phyloP scores from a whole-genome alignment of 2,329 filamentous ascomycete genomes.

The Periconia sp. region DNA sequence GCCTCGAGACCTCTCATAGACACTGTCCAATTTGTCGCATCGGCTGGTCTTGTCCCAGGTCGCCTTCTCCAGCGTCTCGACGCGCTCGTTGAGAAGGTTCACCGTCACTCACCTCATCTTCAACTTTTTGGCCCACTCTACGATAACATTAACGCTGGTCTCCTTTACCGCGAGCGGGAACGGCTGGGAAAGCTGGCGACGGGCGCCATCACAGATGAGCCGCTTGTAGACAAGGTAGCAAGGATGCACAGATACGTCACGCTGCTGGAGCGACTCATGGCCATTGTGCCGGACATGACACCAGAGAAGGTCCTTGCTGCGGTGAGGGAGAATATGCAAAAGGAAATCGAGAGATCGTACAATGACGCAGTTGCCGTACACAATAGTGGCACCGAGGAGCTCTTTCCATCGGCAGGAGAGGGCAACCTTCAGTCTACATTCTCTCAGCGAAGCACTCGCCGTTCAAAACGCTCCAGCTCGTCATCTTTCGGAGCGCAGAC shows the following conservation, averaged over 20 bases:
- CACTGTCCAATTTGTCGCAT: conserved; percentile 33
- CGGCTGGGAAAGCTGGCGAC: conserved; percentile 30
- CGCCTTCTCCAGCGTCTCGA: conserved; percentile 44
- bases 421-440: not conserved
- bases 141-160: conserved; percentile 26
- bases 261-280: conserved; percentile 38
- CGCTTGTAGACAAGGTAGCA: conserved; percentile 30
- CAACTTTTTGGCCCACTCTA: conserved; percentile 37
- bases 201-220: conserved; percentile 17
- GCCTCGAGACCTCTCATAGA: conserved; percentile 29
- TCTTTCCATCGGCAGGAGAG: not conserved
- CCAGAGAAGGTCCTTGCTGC: conserved; percentile 22
- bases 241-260: conserved; percentile 37
- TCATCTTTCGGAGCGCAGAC: not conserved
- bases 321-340: conserved; percentile 28
- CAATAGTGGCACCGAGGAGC: not conserved
- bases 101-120: conserved; percentile 31
- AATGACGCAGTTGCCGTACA: conserved; percentile 22
- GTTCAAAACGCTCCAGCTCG: not conserved
- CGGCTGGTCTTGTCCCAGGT: conserved; percentile 29
- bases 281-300: conserved; percentile 27
- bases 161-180: conserved; percentile 35
- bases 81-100: conserved; percentile 40
- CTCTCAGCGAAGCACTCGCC: conserved; percentile 1
- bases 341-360: conserved; percentile 30